Conservation (phyloP, 2,329 filamentous ascomycete genomes). For the Ascochyta pisi region DNA sequence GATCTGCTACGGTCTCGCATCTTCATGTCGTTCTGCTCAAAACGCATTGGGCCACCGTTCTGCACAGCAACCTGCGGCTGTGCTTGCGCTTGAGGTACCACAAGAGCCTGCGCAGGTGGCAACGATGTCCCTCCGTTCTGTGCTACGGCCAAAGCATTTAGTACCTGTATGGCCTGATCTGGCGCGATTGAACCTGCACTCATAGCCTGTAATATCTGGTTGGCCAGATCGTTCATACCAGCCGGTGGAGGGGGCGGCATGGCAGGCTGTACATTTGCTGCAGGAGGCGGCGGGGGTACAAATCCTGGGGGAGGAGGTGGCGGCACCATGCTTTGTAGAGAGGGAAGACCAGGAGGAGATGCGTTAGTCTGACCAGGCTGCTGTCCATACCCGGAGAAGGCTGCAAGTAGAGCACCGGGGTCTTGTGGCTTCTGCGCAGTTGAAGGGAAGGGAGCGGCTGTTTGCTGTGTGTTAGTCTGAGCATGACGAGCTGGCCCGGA, state of each 20-base stretch:
- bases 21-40: slow-evolving; percentile 43
- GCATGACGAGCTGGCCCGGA: slow-evolving; percentile 24
- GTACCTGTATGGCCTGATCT: slow-evolving; percentile 45
- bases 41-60: slow-evolving; percentile 25
- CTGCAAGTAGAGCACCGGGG: slow-evolving; percentile 42
- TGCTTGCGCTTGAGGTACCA: slow-evolving; percentile 21
- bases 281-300: slow-evolving; percentile 37
- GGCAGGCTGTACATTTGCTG: slow-evolving; percentile 29
- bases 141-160: slow-evolving; percentile 39
- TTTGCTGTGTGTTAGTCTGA: slow-evolving; percentile 39
- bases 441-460: slow-evolving; percentile 25
- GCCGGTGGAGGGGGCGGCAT: slow-evolving; percentile 35
- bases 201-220: slow-evolving; percentile 45
- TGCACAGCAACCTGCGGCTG: slow-evolving; percentile 25
- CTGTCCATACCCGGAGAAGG: slow-evolving; percentile 42
- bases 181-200: slow-evolving; percentile 40
- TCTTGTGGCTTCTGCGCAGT: slow-evolving; percentile 32
- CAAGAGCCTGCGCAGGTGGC: slow-evolving; percentile 36
- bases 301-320: slow-evolving; percentile 44
- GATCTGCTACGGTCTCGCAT: slow-evolving; percentile 58
- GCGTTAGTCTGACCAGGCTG: slow-evolving; percentile 40
- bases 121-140: slow-evolving; percentile 33
- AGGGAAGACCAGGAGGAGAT: slow-evolving; percentile 35
- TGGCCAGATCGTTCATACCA: slow-evolving; percentile 37
- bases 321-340: slow-evolving; percentile 38